Base-by-base conservation (phyloP, 2,329 filamentous ascomycete species). In the Fusarium concolor region DNA sequence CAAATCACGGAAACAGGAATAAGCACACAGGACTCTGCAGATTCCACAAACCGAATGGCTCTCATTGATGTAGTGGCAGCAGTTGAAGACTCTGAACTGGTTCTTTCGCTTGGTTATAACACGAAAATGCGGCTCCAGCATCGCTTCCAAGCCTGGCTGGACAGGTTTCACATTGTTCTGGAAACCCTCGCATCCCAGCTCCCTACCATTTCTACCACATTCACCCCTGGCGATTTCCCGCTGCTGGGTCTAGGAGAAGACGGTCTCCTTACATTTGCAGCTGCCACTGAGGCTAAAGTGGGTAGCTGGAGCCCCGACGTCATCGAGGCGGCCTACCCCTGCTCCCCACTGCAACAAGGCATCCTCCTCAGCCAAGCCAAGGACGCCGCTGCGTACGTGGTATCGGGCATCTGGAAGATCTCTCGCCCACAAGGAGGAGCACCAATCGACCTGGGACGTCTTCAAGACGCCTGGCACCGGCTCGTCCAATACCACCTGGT, bases 361-460 rank as follows among this genome's bases (percentile, higher is more conserved):
- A 53, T 53, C 10, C 50, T 44, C 15, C 50, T 53, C 20, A 44
- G 47, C 37, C 47, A 41, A 31, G 47, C 7, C 18, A 31, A 39
- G 15, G 35, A 51, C 10, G n/a, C 7, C 17, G 4, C 37, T 2
- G 6, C 35, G 6, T 51, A 31, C 7, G 10, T 22, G 24, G 14
- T 39, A 31, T 22, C 14, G 10, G 47, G 35, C 9, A 41, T 31
- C 12, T 51, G 47, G 35, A 51, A 51, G 35, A 8, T 51, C 4
- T 41, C 24, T 51, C 18, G n/a, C 6, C 2, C 33, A 41, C 3
- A 22, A 2, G 14, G 35, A 51, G 47, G 24, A 22, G 6, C 14
- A 12, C 3, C n/a, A 20, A 22, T 51, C n/a, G n/a, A 51, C 11
- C 24, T 39, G 18, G 35, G 6, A 29, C n/a, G 5, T 4, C n/a